A percentile compares a stretch with the other conserved stretches of the same genome.
Evolutionary conservation across 306 rosid species (phyloP).

Genomic region (Mimosa pudica): DNA sequence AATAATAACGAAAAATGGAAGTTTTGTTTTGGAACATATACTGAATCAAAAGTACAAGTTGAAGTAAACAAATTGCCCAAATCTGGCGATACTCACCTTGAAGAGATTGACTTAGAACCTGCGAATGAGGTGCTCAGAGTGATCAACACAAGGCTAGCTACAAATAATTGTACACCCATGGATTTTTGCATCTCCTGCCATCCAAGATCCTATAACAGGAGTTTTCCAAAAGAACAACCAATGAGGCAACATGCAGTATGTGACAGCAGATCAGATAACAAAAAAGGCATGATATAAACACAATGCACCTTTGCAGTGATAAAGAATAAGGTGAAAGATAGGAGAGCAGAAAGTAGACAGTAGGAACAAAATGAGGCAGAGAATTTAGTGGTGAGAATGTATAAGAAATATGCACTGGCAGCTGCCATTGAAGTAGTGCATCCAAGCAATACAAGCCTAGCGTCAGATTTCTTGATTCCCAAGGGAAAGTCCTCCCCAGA

Average conservation of each 20-base stretch:
- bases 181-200: constrained; percentile 56
- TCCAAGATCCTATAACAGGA: constrained; percentile 62
- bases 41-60: not conserved
- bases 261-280: not conserved
- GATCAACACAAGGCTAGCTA: constrained; percentile 74
- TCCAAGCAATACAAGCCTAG: constrained; percentile 59
- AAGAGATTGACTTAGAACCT: constrained; percentile 49
- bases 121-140: constrained; percentile 66
- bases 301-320: constrained; percentile 52
- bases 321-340: constrained; percentile 75
- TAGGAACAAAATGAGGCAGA: constrained; percentile 70
- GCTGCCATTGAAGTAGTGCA: constrained; percentile 81
- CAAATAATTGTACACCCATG: constrained; percentile 56
- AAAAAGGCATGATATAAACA: not conserved
- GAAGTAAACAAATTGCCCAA: not conserved
- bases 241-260: not conserved
- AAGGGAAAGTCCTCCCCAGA: constrained; percentile 53
- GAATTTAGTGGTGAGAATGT: constrained; percentile 66
- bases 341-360: constrained; percentile 70
- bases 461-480: constrained; percentile 57
- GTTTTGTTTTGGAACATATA: not conserved
- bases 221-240: constrained; percentile 12
- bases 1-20: not conserved
- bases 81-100: constrained; percentile 52
- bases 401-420: constrained; percentile 81